These are phyloP conservation scores for Vanrija pseudolonga DNA, from an alignment of 1,284 basidiomycete species.

Conservation along the genomic window DNA sequence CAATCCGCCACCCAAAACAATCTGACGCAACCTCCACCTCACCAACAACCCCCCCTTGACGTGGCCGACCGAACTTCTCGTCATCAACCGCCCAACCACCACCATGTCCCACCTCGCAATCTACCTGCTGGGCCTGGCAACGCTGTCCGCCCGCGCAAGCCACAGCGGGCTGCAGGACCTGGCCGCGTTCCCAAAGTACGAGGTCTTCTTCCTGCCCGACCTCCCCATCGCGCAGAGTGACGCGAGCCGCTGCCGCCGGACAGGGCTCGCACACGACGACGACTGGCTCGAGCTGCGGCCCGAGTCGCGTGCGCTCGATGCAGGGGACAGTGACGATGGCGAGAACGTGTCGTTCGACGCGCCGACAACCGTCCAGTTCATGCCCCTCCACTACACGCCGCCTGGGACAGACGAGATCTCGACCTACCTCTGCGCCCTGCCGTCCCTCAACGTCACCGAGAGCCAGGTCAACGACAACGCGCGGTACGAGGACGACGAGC, in stretches of 20 bases:
- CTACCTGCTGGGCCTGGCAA: slow-evolving; percentile 30
- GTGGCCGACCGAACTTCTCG: too few relatives aligned
- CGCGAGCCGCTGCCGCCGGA: slow-evolving; percentile 64
- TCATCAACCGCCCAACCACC: neutral
- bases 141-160: slow-evolving; percentile 17
- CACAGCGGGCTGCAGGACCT: slow-evolving; percentile 57
- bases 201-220: slow-evolving; percentile 73
- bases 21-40: too few relatives aligned
- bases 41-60: too few relatives aligned
- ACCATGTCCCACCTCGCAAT: slow-evolving; percentile 16
- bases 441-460: slow-evolving; percentile 28
- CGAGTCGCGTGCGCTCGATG: slow-evolving; percentile 55
- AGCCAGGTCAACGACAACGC: slow-evolving; percentile 17
- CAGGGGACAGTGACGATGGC: slow-evolving; percentile 21
- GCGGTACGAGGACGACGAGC: slow-evolving; percentile 23
- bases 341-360: neutral
- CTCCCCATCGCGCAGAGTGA: slow-evolving; percentile 71
- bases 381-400: slow-evolving; percentile 32
- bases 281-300: slow-evolving; percentile 65
- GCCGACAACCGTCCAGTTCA: slow-evolving; percentile 15
- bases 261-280: slow-evolving; percentile 64
- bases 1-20: too few relatives aligned
- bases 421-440: slow-evolving; percentile 46
- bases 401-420: slow-evolving; percentile 12
- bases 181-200: slow-evolving; percentile 77